A percentile compares a stretch with the other conserved stretches of the same genome.
Conservation (phyloP, 1,284 basidiomycete species). For the Pseudozyma pruni region DNA sequence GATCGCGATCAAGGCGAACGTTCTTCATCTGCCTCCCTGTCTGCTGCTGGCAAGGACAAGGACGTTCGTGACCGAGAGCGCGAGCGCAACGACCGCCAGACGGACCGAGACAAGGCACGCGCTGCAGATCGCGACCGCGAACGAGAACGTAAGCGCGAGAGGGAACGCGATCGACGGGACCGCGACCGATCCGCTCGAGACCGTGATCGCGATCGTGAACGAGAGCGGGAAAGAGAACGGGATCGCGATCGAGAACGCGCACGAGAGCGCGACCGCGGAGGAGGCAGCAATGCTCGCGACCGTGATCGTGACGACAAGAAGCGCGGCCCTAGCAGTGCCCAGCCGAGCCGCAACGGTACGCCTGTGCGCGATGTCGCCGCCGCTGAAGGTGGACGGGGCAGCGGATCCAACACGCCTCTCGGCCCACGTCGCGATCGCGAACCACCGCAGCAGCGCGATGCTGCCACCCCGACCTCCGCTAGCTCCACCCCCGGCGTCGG, state of each 20-base stretch:
- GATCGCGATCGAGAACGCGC: constrained; percentile 12
- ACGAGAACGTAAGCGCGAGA: constrained; percentile 24
- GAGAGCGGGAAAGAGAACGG: constrained; percentile 11
- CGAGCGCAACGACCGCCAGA: constrained; percentile 17
- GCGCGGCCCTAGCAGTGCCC: constrained; percentile 18
- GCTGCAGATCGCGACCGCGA: constrained; percentile 25
- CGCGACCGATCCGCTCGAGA: constrained; percentile 24
- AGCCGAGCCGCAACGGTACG: constrained; percentile 31
- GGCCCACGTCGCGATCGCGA: constrained; percentile 32
- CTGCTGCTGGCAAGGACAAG: constrained; percentile 17
- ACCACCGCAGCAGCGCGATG: constrained; percentile 17
- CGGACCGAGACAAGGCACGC: constrained; percentile 28
- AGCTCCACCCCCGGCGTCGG: constrained; percentile 16
- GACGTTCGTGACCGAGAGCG: constrained; percentile 24
- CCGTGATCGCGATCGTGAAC: constrained; percentile 23
- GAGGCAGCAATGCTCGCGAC: constrained; percentile 18
- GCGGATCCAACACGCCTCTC: constrained; percentile 20
- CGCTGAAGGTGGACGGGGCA: constrained; percentile 9
- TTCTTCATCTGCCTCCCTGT: constrained; percentile 12
- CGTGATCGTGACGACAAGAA: constrained; percentile 19
- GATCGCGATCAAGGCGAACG: constrained; percentile 24
- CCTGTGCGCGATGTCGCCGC: constrained; percentile 13
- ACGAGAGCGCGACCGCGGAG: constrained; percentile 7
- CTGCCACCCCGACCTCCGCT: constrained; percentile 15
- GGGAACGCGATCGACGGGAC: constrained; percentile 21